A percentile compares a stretch with the other conserved stretches of the same genome.
These are phyloP conservation scores for Harringtonia aguacate DNA, from an alignment of 2,329 filamentous ascomycete genomes.

Conservation along the genomic window DNA sequence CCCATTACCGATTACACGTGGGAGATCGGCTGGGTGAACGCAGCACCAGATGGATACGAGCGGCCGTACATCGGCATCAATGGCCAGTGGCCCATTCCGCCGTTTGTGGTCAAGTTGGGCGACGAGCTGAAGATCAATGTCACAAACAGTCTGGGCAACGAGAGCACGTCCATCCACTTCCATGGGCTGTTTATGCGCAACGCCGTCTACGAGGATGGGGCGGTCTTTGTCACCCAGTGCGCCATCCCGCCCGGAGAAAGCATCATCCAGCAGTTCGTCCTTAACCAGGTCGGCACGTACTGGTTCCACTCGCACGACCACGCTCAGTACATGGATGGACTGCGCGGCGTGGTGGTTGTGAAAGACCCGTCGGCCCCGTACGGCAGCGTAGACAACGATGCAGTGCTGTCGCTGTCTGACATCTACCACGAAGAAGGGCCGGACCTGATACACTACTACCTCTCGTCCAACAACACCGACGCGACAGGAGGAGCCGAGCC, in stretches of 20 bases:
- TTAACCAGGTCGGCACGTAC: slow-evolving; percentile 33
- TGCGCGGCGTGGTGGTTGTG: slow-evolving; percentile 50
- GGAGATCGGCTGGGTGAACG: slow-evolving; percentile 33
- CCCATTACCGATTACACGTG: slow-evolving; percentile 24
- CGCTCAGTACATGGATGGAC: slow-evolving; percentile 61
- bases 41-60: slow-evolving; percentile 57
- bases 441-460: slow-evolving; percentile 33
- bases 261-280: slow-evolving; percentile 60
- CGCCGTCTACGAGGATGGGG: slow-evolving; percentile 58
- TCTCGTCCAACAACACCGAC: slow-evolving; percentile 40
- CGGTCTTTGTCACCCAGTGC: slow-evolving; percentile 54
- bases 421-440: slow-evolving; percentile 54
- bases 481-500: slow-evolving; percentile 50
- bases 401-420: slow-evolving; percentile 54
- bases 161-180: slow-evolving; percentile 54
- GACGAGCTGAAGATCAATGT: slow-evolving; percentile 49
- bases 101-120: slow-evolving; percentile 49
- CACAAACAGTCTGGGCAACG: slow-evolving; percentile 48
- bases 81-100: slow-evolving; percentile 60
- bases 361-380: slow-evolving; percentile 50
- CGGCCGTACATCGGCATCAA: slow-evolving; percentile 66
- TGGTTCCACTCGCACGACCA: slow-evolving; percentile 65
- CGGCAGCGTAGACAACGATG: slow-evolving; percentile 48
- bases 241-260: slow-evolving; percentile 48
- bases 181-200: slow-evolving; percentile 54